Conservation (phyloP, 768 basidiomycete species). For the Kwoniella shandongensis region DNA sequence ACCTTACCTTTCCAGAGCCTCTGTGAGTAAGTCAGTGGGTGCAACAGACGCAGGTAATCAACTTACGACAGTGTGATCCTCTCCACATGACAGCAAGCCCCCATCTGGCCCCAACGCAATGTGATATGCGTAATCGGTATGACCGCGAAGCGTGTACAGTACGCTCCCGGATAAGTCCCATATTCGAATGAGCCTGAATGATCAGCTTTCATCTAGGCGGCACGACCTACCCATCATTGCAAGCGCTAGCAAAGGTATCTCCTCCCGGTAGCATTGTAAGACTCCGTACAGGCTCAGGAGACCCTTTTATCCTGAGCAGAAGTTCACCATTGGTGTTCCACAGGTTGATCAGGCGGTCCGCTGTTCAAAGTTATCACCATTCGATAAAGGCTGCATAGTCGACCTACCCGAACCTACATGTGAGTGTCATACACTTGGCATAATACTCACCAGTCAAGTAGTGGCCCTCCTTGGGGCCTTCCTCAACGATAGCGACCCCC, state of each 20-base stretch:
- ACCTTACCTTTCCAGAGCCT: conserved; percentile 38
- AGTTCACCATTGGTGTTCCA: conserved; percentile 33
- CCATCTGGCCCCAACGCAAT: conserved; percentile 17
- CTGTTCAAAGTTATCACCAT: conserved; percentile 6
- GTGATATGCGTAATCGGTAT: conserved; percentile 49
- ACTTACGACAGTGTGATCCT: conserved; percentile 49
- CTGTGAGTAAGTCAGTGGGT: conserved; percentile 8
- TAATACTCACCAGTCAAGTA: conserved; percentile 43
- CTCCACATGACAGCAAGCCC: conserved; percentile 41
- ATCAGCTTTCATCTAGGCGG: background rate
- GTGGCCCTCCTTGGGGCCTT: conserved; percentile 28
- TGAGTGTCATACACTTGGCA: background rate
- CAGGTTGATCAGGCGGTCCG: conserved; percentile 41
- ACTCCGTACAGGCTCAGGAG: conserved; percentile 41
- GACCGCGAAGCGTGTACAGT: conserved; percentile 26
- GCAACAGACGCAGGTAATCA: background rate
- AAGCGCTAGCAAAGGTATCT: conserved; percentile 30
- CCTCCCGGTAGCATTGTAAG: conserved; percentile 27
- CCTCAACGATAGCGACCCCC: conserved; percentile 44
- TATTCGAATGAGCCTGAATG: conserved; percentile 33
- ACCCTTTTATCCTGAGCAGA: conserved; percentile 28
- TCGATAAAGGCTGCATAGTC: background rate
- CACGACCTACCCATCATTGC: conserved; percentile 47
- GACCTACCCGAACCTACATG: conserved; percentile 13
- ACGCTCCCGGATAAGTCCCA: conserved; percentile 34